A percentile compares a stretch with the other conserved stretches of the same genome.
These are phyloP conservation scores for Chaetothyriales sp. DNA, from an alignment of 2,329 filamentous ascomycete species.

Conservation along the genomic window DNA sequence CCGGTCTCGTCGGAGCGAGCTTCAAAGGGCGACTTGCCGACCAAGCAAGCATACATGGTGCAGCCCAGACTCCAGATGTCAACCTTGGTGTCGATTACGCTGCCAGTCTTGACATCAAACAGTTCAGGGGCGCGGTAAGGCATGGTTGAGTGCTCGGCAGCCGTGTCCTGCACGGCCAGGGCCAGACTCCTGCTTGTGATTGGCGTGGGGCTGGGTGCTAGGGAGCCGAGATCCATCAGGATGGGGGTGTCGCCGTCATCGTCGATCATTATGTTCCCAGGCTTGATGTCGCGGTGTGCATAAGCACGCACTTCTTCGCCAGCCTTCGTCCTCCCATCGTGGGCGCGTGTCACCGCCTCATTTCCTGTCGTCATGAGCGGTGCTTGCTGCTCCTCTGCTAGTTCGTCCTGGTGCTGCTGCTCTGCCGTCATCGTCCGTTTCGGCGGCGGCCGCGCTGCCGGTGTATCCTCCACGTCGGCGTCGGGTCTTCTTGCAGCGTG, in stretches of 20 bases:
- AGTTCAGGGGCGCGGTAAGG: constrained; percentile 94
- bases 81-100: constrained; percentile 84
- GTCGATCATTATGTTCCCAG: constrained; percentile 97
- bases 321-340: constrained; percentile 52
- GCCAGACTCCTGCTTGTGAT: constrained; percentile 84
- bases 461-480: constrained; percentile 22
- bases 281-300: constrained; percentile 93
- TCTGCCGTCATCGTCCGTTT: constrained; percentile 29
- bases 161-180: constrained; percentile 81
- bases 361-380: constrained; percentile 51
- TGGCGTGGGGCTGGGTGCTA: constrained; percentile 71
- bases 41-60: constrained; percentile 91
- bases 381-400: constrained; percentile 61
- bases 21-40: constrained; percentile 95
- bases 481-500: constrained; percentile 37
- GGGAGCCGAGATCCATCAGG: constrained; percentile 90
- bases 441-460: constrained; percentile 25
- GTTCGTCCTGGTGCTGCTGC: constrained; percentile 41
- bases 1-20: constrained; percentile 91
- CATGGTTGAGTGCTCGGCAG: constrained; percentile 96
- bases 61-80: constrained; percentile 97
- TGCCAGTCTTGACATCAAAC: constrained; percentile 91
- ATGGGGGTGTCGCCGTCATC: constrained; percentile 79
- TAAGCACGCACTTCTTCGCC: constrained; percentile 62
- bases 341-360: constrained; percentile 52